Evolutionary conservation across 1,284 basidiomycete species (phyloP), one percentile per base, ranked within the genome.

Genomic region (Boletus sp.): DNA sequence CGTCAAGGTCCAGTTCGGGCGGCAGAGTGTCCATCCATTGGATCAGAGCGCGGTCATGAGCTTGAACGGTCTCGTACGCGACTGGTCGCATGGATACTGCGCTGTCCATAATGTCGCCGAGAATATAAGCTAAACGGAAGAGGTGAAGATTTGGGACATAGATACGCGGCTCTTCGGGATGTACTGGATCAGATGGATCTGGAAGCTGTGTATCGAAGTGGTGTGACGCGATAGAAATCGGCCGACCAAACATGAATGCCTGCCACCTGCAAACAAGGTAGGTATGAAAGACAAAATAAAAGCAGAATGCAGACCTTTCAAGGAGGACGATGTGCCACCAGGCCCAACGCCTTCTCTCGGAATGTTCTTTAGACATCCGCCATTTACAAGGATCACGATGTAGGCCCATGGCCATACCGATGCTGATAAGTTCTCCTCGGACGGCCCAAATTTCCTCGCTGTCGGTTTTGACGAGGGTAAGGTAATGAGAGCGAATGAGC

Each of bases 321-420:
- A 88, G 72, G 46, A 88, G 70, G 39, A 90, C 67, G 53, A 88
- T 83, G 65, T 90, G 86, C 88, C 88, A 90, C 87, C 87, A 90
- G 2, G 85, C 84, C 87, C 88, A 90, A 40, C 88, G 73, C 46
- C 87, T 72, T 49, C 88, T 76, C 62, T 89, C 88, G 30, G 85
- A 82, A 5, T 81, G 66, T 49, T 80, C 81, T 48, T 75, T 72
- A 35, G 75, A 75, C 74, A 88, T 83, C 51, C 75, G 75, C 74
- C 80, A 84, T 61, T 81, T 82, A 36, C 77, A 80, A 10, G 87
- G 87, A 67, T 91, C 88, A 16, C 88, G 80, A 66, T 91, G 87
- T 14, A 91, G 70, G 8, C 88, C 88, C 81, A 91, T 82, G 14
- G 87, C 88, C 51, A 80, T 82, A 8, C 76, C 84, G 53, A 88